Base-by-base conservation (phyloP, 768 basidiomycete species). In the Leucosporidium yakuticum region DNA sequence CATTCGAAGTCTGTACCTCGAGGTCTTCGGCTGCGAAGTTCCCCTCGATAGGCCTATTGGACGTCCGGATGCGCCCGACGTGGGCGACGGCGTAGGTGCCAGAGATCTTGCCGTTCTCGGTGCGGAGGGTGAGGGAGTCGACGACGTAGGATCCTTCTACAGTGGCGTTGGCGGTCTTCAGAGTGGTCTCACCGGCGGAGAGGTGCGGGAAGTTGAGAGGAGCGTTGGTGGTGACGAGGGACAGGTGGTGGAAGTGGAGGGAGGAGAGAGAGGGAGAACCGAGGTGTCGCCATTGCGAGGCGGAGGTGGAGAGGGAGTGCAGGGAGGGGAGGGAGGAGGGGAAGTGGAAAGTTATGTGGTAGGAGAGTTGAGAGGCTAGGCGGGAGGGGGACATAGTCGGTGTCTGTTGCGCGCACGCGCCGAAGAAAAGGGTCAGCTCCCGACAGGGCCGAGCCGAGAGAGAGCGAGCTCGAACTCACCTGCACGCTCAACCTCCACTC, bases 331-430 rank as follows among this genome's bases (percentile, higher is more conserved):
- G 25, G 23, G 2, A 2, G 27, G 62, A 9, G 5, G 67, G 67
- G 57, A 68, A 47, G 27, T 50, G 53, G 57, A 68, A 23, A 31
- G 57, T 63, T 50, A 68, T 59, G 39, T 68, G 67, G 61, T 25
- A 68, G 9, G 67, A 68, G 17, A 68, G 57, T 19, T 39, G 19
- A 0, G 67, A 62, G 62, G 62, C 57, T 4, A 68, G 17, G 1
- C 61, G 50, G 1, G 20, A 8, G 31, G 62, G 32, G 25, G 62
- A 63, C 0, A 50, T 32, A 0, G 34, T 4, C 7, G 67, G 67
- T 4, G 67, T 68, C 67, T 68, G 62, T 9, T 2, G 1, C 7
- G 25, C 1, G n/a, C 2, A 2, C 11, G 39, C 3, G 59, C 9
- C 8, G 39, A 14, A 23, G 7, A 31, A 17, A 15, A 53, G n/a